Base-by-base conservation (phyloP, 1,284 basidiomycete species). In the Amylostereum areolatum region DNA sequence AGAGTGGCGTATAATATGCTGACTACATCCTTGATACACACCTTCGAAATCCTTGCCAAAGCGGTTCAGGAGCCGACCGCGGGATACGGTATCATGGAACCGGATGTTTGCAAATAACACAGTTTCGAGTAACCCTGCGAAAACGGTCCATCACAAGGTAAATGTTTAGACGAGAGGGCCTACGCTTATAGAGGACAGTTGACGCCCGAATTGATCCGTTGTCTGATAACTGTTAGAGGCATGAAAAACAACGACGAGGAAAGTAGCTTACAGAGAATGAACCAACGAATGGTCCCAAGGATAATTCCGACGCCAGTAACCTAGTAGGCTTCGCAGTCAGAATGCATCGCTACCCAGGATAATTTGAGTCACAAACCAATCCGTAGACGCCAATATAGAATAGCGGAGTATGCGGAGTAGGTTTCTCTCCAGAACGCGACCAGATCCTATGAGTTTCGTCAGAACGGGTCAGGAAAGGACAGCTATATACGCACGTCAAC, bases 41-140 rank as follows among this genome's bases (percentile, higher is more conserved):
- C 85, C 89, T 71, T 97, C 93, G 52, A 96, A 91, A 62, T 97
- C 94, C 64, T 97, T 96, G 37, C 92, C 91, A 59, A 97, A 96
- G 35, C 93, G 77, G 63, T 96, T 95, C 35, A 95, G 69, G 5
- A 95, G 70, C 10, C 92, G 81, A 5, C 93, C 93, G 42, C 91
- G 81, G 45, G 86, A 90, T 3, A 92, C 83, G 0, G 92, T 97
- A 62, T 97, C 94, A 61, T 96, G 94, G 77, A 97, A 97, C 28
- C 93, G 82, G 46, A 97, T 84, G 39, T 92, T 84, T 1, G 95
- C 93, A 58, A 94, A 94, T 1, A 99, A 71, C 8, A 98, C 85
- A 0, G 85, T 70, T 62, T 93, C 85, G 37, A 98, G 75, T 44
- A 99, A 77, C 36, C 69, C 83, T 80, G 53, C 64, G 61, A 5